Conservation (phyloP, 2,329 filamentous ascomycete species). For the Pseudogymnoascus sp. region DNA sequence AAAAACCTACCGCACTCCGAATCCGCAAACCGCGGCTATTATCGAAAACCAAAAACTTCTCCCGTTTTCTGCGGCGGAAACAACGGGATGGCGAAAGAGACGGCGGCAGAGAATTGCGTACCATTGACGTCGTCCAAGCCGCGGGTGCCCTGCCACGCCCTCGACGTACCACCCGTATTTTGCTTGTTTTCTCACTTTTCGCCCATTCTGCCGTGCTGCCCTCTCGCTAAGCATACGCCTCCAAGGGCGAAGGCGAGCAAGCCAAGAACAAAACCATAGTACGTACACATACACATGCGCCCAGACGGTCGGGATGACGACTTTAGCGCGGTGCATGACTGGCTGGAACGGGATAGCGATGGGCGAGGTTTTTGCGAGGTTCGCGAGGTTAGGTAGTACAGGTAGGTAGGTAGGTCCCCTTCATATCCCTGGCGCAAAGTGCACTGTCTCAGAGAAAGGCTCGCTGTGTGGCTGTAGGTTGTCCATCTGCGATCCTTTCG, state of each 20-base stretch:
- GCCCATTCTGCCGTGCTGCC: neutral
- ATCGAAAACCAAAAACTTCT: too few species aligned
- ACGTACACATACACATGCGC: too few species aligned
- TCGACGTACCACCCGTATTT: neutral
- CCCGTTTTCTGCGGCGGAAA: too few species aligned
- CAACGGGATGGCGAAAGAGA: neutral
- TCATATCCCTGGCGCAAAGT: too few species aligned
- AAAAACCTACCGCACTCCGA: too few species aligned
- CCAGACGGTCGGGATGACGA: neutral
- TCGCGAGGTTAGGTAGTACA: too few species aligned
- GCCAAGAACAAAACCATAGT: too few species aligned
- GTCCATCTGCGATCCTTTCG: neutral
- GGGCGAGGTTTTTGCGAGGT: too few species aligned
- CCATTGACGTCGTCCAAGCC: neutral
- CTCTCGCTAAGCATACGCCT: neutral
- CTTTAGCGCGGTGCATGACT: slow-evolving; percentile 1
- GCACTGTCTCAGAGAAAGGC: neutral
- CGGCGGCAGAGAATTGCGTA: neutral
- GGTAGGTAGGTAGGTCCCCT: too few species aligned
- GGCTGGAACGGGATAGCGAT: neutral
- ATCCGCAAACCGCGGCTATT: too few species aligned
- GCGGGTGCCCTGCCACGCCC: neutral
- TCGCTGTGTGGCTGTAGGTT: too few species aligned
- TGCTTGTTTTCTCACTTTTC: neutral
- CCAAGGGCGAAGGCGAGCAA: too few species aligned